Evolutionary conservation across 768 basidiomycete species (phyloP).

Genomic region (Trametes gibbosa): DNA sequence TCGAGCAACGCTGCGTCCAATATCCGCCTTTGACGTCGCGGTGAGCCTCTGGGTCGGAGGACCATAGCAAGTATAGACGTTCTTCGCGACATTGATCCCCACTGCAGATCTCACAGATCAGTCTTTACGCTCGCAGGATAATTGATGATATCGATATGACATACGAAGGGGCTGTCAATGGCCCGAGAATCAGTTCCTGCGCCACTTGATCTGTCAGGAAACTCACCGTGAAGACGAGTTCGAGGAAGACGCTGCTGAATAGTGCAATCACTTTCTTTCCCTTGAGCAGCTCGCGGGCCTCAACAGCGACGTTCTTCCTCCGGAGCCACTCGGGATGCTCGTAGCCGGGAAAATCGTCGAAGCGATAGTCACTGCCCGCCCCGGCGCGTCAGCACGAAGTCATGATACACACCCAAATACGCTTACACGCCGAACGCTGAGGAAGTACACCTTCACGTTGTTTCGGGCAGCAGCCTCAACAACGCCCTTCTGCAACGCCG

Average conservation of each 20-base stretch:
- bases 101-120: conserved; percentile 7
- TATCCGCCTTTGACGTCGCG: conserved; percentile 19
- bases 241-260: conserved; percentile 15
- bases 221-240: not conserved
- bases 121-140: not conserved
- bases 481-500: conserved; percentile 5
- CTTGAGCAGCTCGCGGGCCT: not conserved
- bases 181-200: too few relatives aligned
- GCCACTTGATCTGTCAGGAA: not conserved
- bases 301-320: conserved; percentile 6
- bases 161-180: not conserved
- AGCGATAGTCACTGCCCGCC: conserved; percentile 15
- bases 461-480: not conserved
- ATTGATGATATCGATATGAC: not conserved
- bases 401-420: not conserved
- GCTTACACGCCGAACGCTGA: conserved; percentile 21
- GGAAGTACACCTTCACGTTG: conserved; percentile 21
- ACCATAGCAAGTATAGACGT: conserved; percentile 20
- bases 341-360: conserved; percentile 20
- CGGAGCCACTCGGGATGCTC: conserved; percentile 9
- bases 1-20: conserved; percentile 19
- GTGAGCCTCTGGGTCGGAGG: conserved; percentile 13
- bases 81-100: conserved; percentile 23
- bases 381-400: not conserved
- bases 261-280: conserved; percentile 19